Percentiles rank a stretch among this genome's conserved stretches.
Conservation (phyloP, 345 rosid genomes). For the Geranium brycei region DNA sequence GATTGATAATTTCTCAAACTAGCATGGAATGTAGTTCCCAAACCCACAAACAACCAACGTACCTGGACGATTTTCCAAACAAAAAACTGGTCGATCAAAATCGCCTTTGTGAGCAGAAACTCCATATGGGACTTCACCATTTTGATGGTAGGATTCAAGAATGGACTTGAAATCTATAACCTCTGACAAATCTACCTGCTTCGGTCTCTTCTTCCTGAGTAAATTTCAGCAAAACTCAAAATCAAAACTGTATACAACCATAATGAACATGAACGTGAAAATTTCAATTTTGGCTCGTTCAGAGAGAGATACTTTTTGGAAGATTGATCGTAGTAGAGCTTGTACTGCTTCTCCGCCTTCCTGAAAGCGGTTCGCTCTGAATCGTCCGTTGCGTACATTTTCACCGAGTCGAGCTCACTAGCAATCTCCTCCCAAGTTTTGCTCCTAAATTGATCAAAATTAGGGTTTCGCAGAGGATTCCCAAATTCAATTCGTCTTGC, state of each 20-base stretch:
- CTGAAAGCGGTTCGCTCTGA: slow-evolving; percentile 62
- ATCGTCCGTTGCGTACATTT: slow-evolving; percentile 61
- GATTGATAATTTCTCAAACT: neutral
- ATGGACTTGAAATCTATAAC: slow-evolving; percentile 52
- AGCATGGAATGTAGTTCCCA: neutral
- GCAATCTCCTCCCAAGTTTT: neutral
- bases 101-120: slow-evolving; percentile 20
- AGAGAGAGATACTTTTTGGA: slow-evolving; percentile 37
- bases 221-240: neutral
- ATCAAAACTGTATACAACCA: neutral
- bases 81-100: slow-evolving; percentile 33
- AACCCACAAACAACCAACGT: neutral
- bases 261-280: neutral
- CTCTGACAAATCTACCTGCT: slow-evolving; percentile 61
- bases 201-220: slow-evolving; percentile 62
- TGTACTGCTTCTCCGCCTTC: slow-evolving; percentile 86
- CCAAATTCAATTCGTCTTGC: neutral
- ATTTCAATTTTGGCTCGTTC: neutral
- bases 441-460: neutral
- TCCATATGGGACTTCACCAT: slow-evolving; percentile 40
- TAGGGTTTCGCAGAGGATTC: neutral
- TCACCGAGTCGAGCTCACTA: neutral
- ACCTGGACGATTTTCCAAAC: slow-evolving; percentile 69
- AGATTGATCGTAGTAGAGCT: slow-evolving; percentile 53
- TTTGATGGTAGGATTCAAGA: slow-evolving; percentile 27